Evolutionary conservation across 2,329 filamentous ascomycete genomes (phyloP), one percentile per base, ranked within the genome.

Genomic region (Ophiocordyceps sinensis): DNA sequence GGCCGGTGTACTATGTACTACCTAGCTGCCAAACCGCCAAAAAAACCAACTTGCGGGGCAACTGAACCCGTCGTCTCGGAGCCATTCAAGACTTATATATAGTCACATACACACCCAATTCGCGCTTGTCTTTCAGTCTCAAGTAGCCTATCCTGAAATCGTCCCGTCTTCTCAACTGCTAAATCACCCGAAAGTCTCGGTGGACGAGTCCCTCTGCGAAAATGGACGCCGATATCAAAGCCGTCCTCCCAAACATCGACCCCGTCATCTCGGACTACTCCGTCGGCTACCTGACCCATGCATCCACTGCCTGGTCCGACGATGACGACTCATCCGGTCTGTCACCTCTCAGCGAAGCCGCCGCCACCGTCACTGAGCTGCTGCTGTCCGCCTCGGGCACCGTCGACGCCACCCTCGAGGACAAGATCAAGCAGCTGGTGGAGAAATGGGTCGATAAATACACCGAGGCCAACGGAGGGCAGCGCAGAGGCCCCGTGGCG

Each of bases 331-430:
- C 75, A 32, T 70, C 75, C 47, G 78, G 67, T n/a, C 66, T 73
- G 42, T 85, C 84, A 4, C 88, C 88, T 11, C 68, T 98, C 44
- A 73, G 77, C 45, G 88, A 96, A 59, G 91, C 91, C 39, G 86
- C 87, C 38, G 71, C 77, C 31, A 74, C 83, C 43, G 80, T 98
- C 49, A 87, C 84, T n/a, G 83, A 89, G 52, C 73, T 98, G 46
- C 75, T 98, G 36, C 64, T 95, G 41, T 96, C 91, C 36, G 91
- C 91, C n/a, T 93, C 89, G 4, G 91, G 89, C 38, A 77, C 89
- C 51, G 71, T 82, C 40, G 82, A 80, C 38, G 58, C 71, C 30
- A 67, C 81, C 49, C 79, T 86, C 57, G 79, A 89, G 64, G 72
- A 76, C 29, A 81, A 82, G 52, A 85, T 98, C 59, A 79, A 80